Evolutionary conservation across 768 basidiomycete genomes (phyloP).

Genomic region (Tulasnella sp.): DNA sequence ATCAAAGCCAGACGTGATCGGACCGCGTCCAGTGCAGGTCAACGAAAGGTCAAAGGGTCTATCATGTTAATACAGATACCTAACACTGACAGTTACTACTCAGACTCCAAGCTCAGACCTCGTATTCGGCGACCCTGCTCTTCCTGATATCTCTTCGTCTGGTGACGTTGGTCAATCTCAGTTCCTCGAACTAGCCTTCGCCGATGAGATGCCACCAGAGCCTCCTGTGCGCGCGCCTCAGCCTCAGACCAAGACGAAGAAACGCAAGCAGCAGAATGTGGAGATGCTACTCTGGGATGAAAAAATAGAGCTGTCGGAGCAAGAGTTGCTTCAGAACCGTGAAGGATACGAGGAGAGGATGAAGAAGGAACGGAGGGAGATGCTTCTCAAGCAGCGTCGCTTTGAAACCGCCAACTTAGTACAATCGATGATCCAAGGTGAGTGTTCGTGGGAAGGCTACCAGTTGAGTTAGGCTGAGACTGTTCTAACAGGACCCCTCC

Average conservation of each 20-base stretch:
- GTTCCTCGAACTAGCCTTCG: neutral
- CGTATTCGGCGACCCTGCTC: neutral
- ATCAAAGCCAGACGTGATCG: neutral
- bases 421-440: conserved; percentile 49
- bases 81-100: neutral
- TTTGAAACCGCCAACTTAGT: conserved; percentile 53
- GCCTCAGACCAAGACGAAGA: conserved; percentile 36
- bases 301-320: conserved; percentile 75
- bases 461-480: conserved; percentile 39
- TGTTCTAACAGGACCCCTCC: conserved; percentile 16
- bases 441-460: conserved; percentile 40
- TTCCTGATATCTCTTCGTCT: neutral
- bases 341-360: conserved; percentile 65
- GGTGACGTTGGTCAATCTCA: neutral
- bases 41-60: neutral
- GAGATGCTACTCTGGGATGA: conserved; percentile 53
- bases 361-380: conserved; percentile 47
- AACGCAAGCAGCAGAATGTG: conserved; percentile 44
- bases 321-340: conserved; percentile 71
- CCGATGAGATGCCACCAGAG: neutral
- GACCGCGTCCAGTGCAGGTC: neutral
- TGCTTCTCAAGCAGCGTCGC: conserved; percentile 51
- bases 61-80: neutral
- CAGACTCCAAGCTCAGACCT: neutral
- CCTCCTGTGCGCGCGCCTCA: neutral